Conservation (phyloP, 2,329 filamentous ascomycete species). For the Hymenoscyphus repandus region DNA sequence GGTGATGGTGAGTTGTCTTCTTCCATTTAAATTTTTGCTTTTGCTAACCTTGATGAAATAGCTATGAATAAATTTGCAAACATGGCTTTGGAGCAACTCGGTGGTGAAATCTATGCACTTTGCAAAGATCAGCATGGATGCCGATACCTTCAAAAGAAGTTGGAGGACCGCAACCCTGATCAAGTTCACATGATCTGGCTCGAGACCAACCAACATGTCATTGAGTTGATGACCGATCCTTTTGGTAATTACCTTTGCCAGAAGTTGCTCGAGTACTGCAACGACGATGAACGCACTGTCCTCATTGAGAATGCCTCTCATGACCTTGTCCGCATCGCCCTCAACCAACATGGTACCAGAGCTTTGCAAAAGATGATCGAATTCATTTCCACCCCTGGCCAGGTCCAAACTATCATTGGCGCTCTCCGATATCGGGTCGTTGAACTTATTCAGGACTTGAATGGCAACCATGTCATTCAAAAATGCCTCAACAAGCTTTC, state of each 20-base stretch:
- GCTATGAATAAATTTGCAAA: conserved; percentile 79
- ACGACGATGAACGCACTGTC: conserved; percentile 87
- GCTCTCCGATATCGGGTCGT: conserved; percentile 82
- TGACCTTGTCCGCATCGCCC: conserved; percentile 84
- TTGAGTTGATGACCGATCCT: conserved; percentile 97
- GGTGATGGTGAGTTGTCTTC: conserved; percentile 53
- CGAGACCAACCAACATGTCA: conserved; percentile 88
- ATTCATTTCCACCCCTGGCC: conserved; percentile 79
- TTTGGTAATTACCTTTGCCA: conserved; percentile 99
- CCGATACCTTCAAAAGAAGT: conserved; percentile 92
- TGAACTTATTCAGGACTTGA: conserved; percentile 91
- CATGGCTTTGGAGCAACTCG: conserved; percentile 72
- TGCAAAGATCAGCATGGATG: conserved; percentile 99
- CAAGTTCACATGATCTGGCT: conserved; percentile 89
- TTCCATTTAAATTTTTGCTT: not conserved
- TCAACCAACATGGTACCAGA: conserved; percentile 95
- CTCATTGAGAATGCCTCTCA: conserved; percentile 86
- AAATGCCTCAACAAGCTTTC: conserved; percentile 96
- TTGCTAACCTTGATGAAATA: conserved; percentile 28
- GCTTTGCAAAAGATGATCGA: conserved; percentile 99
- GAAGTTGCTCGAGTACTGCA: conserved; percentile 93
- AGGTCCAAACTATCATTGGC: conserved; percentile 82
- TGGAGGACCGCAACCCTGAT: conserved; percentile 81
- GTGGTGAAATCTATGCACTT: conserved; percentile 78
- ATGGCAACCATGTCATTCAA: conserved; percentile 98